A percentile compares a stretch with the other conserved stretches of the same genome.
These are phyloP conservation scores for Acorus gramineus DNA, from an alignment of 106 monocot species.

Conservation along the genomic window DNA sequence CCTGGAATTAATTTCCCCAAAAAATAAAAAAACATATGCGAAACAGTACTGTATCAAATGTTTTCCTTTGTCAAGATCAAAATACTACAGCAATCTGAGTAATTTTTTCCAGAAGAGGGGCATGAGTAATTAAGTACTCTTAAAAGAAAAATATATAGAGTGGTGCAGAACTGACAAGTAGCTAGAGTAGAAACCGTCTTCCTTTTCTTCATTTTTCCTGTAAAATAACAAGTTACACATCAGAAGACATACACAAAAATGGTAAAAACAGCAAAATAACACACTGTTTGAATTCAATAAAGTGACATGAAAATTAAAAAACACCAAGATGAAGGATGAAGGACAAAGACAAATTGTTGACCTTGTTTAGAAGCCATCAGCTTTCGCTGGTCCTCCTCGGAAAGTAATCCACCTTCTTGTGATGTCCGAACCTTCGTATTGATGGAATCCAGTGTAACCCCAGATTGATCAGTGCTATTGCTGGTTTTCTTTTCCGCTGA, in stretches of 20 bases:
- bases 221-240: not conserved
- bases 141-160: not conserved
- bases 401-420: conserved; percentile 32
- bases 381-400: conserved; percentile 57
- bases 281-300: no score
- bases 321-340: no score
- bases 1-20: no score
- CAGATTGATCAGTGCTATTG: conserved; percentile 17
- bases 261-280: no score
- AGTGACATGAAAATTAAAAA: no score
- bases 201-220: conserved; percentile 95
- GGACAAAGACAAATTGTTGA: not conserved
- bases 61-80: no score
- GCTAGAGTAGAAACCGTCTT: conserved; percentile 41
- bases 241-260: no score
- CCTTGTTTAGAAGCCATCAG: conserved; percentile 49
- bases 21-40: no score
- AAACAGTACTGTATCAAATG: no score
- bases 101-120: no score
- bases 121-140: no score
- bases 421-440: conserved; percentile 39
- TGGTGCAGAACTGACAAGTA: conserved; percentile 33
- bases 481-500: conserved; percentile 27
- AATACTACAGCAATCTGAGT: no score
- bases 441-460: conserved; percentile 32